Conservation (phyloP, 2,329 filamentous ascomycete species). For the Talaromyces sp. region DNA sequence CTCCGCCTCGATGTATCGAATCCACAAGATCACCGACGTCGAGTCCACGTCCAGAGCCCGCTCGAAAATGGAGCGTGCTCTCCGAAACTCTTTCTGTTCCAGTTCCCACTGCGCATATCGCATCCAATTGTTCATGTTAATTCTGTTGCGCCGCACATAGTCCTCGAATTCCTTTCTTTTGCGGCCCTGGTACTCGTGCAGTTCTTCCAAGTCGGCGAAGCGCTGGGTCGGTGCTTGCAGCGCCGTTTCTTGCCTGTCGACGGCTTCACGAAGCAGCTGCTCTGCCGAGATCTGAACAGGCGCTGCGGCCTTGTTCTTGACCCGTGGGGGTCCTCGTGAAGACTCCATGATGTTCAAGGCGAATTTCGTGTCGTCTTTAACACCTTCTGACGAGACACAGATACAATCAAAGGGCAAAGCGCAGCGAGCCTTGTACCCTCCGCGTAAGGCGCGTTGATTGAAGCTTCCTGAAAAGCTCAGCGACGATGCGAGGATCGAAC, state of each 20-base stretch:
- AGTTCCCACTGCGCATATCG: slow-evolving; percentile 96
- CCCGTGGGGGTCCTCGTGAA: slow-evolving; percentile 82
- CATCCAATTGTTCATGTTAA: slow-evolving; percentile 99
- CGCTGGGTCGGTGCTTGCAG: slow-evolving; percentile 88
- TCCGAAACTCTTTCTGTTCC: slow-evolving; percentile 93
- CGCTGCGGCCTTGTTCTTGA: slow-evolving; percentile 97
- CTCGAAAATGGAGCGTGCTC: slow-evolving; percentile 90
- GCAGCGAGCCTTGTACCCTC: background rate
- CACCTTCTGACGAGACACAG: background rate
- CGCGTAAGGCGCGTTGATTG: background rate
- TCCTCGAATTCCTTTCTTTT: slow-evolving; percentile 97
- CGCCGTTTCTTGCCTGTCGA: slow-evolving; percentile 86
- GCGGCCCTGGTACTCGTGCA: slow-evolving; percentile 93
- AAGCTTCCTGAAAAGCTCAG: background rate
- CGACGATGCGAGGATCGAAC: background rate
- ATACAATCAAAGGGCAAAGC: background rate
- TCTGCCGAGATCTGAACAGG: slow-evolving; percentile 90
- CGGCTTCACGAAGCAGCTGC: slow-evolving; percentile 93
- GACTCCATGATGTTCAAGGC: slow-evolving; percentile 67
- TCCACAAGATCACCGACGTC: slow-evolving; percentile 81
- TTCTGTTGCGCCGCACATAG: slow-evolving; percentile 88
- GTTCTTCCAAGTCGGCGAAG: slow-evolving; percentile 93
- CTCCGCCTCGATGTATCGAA: slow-evolving; percentile 90
- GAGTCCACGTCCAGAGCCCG: slow-evolving; percentile 86
- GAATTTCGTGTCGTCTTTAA: background rate